Base-by-base conservation (phyloP, 768 basidiomycete species). In the Pulveroboletus sp. region DNA sequence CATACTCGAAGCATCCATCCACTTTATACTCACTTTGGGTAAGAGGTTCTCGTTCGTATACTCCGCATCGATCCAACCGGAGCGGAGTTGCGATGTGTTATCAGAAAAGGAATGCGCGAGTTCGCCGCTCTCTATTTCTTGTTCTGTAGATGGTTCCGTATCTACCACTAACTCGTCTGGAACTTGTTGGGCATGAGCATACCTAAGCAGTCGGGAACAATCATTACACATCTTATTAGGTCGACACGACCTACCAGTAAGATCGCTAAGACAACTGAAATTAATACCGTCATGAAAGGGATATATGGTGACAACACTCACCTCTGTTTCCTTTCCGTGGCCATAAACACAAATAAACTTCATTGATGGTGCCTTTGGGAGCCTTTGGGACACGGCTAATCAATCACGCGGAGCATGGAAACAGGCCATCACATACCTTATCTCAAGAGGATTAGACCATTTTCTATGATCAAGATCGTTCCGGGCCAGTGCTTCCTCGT, bases 241-340 rank as follows among this genome's bases (percentile, higher is more conserved):
- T 40, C 27, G 23, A 58, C 63, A 46, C n/a, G 31, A 57, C 67
- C 43, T 56, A 85, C 90, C 88, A 94, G 64, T 94, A 94, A 25
- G 91, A 94, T 40, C 91, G 78, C 86, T 90, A 56, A 17, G 43
- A 47, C 25, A 45, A 33, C 16, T 16, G n/a, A 11, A 20, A 20
- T 48, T 33, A 50, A 45, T 41, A 29, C 33, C 38, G 40, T 32
- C 20, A 21, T 25, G n/a, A 17, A 13, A 37, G 39, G 29, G 8
- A 14, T 16, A n/a, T 47, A 51, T 39, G 42, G 48, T 34, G 49
- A 44, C 47, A 39, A 8, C 6, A 52, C 77, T 54, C 33, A 83
- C 89, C 78, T 97, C 94, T 0, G 94, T 99, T 58, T 94, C 89
- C 63, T 97, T 97, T 17, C 95, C 95, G 56, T 91, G 86, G 0